phyloP scores from a whole-genome alignment of 495 filamentous ascomycete species.

The Annulohypoxylon maeteangense region DNA sequence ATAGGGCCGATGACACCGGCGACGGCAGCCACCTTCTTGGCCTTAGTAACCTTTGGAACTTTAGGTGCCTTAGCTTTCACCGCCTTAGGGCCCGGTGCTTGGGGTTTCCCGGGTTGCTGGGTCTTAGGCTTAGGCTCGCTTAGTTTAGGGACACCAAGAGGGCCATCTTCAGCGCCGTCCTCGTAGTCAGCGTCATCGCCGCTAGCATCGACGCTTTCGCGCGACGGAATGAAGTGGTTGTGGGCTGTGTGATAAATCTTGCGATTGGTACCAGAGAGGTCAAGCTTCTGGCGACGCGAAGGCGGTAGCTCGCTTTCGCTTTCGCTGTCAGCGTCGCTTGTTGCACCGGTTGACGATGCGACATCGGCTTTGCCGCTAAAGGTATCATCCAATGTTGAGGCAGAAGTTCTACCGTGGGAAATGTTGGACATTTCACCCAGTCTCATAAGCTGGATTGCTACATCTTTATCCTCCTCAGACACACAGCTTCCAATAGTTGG shows the following conservation, averaged over 20 bases:
- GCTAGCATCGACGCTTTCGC: slow-evolving; percentile 78
- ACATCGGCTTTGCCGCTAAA: slow-evolving; percentile 87
- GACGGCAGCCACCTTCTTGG: slow-evolving; percentile 60
- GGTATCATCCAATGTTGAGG: slow-evolving; percentile 92
- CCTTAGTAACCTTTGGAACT: slow-evolving; percentile 58
- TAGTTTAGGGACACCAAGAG: slow-evolving; percentile 18
- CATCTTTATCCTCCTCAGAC: slow-evolving; percentile 98
- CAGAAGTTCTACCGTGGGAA: slow-evolving; percentile 87
- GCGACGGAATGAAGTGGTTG: slow-evolving; percentile 70
- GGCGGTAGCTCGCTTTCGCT: slow-evolving; percentile 76
- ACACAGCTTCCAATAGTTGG: slow-evolving; percentile 94
- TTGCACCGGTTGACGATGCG: slow-evolving; percentile 84
- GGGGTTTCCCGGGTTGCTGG: slow-evolving; percentile 56
- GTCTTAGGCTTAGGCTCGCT: slow-evolving; percentile 51
- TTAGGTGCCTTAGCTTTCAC: slow-evolving; percentile 61
- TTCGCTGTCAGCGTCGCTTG: slow-evolving; percentile 80
- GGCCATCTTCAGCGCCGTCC: slow-evolving; percentile 55
- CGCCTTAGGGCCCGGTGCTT: slow-evolving; percentile 53
- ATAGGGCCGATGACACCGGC: slow-evolving; percentile 62
- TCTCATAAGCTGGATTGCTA: slow-evolving; percentile 94
- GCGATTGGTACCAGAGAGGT: slow-evolving; percentile 56
- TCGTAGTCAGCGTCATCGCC: slow-evolving; percentile 73
- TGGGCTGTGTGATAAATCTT: slow-evolving; percentile 67
- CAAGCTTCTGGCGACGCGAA: slow-evolving; percentile 69
- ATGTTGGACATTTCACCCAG: slow-evolving; percentile 92